These are phyloP conservation scores for Thinopyrum elongatum DNA, from an alignment of 176 grass and related monocot genomes.

Conservation along the genomic window DNA sequence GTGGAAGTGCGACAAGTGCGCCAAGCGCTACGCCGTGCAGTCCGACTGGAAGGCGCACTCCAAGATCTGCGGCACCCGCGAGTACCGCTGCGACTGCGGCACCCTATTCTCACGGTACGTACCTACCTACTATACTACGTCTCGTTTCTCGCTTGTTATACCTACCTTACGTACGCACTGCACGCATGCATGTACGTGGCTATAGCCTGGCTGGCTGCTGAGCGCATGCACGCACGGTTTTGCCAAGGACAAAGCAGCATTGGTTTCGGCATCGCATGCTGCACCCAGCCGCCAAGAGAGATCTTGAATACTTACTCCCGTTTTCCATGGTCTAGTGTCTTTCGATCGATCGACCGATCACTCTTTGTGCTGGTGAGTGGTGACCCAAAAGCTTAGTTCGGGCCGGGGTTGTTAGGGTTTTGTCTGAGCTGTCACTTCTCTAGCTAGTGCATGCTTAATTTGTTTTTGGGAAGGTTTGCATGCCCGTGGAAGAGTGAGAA, in stretches of 20 bases:
- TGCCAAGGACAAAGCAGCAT: not conserved
- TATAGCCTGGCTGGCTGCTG: not conserved
- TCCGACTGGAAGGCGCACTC: conserved; percentile 99
- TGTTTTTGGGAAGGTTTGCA: conserved; percentile 29
- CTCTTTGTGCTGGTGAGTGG: not conserved
- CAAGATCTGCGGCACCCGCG: conserved; percentile 94
- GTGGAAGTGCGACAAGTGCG: conserved; percentile 99
- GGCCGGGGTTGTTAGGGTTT: conserved; percentile 50
- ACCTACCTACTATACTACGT: not conserved
- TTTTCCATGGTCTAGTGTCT: not conserved
- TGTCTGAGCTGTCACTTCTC: not conserved
- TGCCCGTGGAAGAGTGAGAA: conserved; percentile 19
- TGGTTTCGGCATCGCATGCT: not conserved
- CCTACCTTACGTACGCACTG: not conserved
- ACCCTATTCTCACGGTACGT: conserved; percentile 92
- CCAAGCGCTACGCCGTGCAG: conserved; percentile 95
- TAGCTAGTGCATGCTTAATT: conserved; percentile 18
- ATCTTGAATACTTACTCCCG: not conserved
- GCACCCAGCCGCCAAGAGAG: not conserved
- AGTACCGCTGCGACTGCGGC: conserved; percentile 99
- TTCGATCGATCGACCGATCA: not conserved
- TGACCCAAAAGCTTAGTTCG: not conserved
- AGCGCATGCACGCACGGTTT: not conserved
- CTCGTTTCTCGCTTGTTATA: not conserved
- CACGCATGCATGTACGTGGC: not conserved